Percentiles rank a stretch among this genome's conserved stretches.
These are phyloP conservation scores for Athelia psychrophila DNA, from an alignment of 1,284 basidiomycete genomes.

Conservation along the genomic window DNA sequence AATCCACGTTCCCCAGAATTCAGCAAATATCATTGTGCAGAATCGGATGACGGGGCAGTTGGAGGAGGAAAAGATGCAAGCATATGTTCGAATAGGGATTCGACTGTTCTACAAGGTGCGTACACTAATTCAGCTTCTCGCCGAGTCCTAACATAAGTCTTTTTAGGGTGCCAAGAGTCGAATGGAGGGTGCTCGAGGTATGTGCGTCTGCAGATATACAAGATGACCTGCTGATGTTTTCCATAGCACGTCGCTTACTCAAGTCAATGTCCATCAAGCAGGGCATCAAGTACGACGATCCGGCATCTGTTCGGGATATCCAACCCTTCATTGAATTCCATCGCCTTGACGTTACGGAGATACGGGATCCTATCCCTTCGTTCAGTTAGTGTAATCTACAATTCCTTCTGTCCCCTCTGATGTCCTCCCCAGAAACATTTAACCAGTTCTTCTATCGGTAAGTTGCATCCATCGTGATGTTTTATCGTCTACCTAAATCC, in stretches of 20 bases:
- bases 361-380: conserved; percentile 79
- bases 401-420: not conserved
- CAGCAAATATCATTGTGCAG: conserved; percentile 96
- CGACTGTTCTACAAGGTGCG: conserved; percentile 84
- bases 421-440: conserved; percentile 65
- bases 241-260: conserved; percentile 70
- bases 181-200: conserved; percentile 89
- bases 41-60: conserved; percentile 88
- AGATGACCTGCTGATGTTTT: not conserved
- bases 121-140: conserved; percentile 2
- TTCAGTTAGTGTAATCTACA: conserved; percentile 56
- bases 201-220: conserved; percentile 13
- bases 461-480: conserved; percentile 21
- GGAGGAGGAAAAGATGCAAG: conserved; percentile 98
- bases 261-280: conserved; percentile 94
- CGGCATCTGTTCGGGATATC: conserved; percentile 84
- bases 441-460: conserved; percentile 70
- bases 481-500: conserved; percentile 24
- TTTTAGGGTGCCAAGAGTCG: conserved; percentile 74
- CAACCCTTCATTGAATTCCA: conserved; percentile 90
- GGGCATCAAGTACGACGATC: conserved; percentile 89
- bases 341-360: conserved; percentile 79
- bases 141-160: not conserved
- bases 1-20: conserved; percentile 56
- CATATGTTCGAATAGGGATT: conserved; percentile 92